Base-by-base conservation (phyloP, 345 rosid species). In the Alliaria petiolata region DNA sequence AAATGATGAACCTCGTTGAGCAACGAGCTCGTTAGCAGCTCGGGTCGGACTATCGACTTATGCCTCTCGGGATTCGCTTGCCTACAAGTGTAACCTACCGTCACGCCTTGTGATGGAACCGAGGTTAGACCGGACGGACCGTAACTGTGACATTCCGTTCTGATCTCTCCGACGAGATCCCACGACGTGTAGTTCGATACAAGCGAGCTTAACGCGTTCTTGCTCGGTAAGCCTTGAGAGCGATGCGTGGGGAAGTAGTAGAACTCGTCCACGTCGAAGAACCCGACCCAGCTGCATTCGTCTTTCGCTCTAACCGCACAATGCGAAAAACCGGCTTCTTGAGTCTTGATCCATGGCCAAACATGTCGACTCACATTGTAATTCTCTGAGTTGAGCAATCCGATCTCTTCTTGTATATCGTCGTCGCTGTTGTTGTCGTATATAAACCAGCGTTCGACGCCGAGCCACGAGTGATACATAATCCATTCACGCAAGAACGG, bases 321-420 rank as follows among this genome's bases (percentile, higher is more conserved):
- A 57, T 95, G 98, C 0, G 98, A 92, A 77, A 95, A 92, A 0
- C 99, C 98, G 0, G 98, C 99, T 78, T 95, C 99, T 67, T 95
- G 99, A 30, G 98, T 84, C 76, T 95, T 95, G 63, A 87, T 85
- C 99, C 99, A 95, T 0, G 99, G 99, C 98, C 97, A 95, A 33
- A 78, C 80, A 72, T 91, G 93, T 55, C 92, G 74, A 38, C 85
- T 88, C 38, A 95, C 84, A 16, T 89, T 95, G 72, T 87, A 86
- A 56, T 83, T 79, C 39, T 76, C 83, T 12, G 62, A 63, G 36
- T 84, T 80, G 31, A 95, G 92, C 76, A 79, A 83, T 22, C 83
- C 83, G 5, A 89, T 74, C 57, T 78, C 93, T 7, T 87, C 83
- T 62, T 77, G 58, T 62, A 87, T 74, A 49, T 62, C 76, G 19